A percentile compares a stretch with the other conserved stretches of the same genome.
Conservation (phyloP, 192 early-diverging fungal species). For the Bifiguratus adelaidae region DNA sequence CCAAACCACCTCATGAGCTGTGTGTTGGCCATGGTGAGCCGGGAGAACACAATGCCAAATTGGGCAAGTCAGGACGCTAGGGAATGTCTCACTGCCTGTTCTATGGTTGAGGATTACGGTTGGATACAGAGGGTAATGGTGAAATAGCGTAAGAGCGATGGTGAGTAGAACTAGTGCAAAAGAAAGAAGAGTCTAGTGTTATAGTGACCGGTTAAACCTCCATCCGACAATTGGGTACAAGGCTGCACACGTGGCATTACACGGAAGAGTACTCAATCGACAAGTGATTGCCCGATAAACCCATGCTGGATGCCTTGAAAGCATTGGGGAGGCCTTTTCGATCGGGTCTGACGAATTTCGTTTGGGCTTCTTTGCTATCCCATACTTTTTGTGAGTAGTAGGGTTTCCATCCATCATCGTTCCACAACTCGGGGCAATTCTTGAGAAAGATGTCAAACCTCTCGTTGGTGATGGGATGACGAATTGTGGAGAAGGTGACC, state of each 20-base stretch:
- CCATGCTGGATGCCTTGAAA: constrained; percentile 17
- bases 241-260: not conserved
- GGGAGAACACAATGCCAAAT: too few species aligned
- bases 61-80: too few species aligned
- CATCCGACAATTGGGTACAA: constrained; percentile 2
- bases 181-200: not conserved
- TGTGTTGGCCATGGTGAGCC: too few species aligned
- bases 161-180: not conserved
- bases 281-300: constrained; percentile 14
- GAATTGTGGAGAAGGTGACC: constrained; percentile 12
- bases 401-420: constrained; percentile 12
- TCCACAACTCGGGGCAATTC: constrained; percentile 7
- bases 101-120: too few species aligned
- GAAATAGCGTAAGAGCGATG: not conserved
- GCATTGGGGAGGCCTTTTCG: constrained; percentile 20
- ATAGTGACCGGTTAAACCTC: too few species aligned
- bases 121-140: too few species aligned
- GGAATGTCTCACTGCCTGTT: too few species aligned
- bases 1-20: too few species aligned
- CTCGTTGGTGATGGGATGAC: constrained; percentile 11
- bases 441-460: constrained; percentile 13
- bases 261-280: constrained; percentile 23
- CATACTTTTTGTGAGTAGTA: constrained; percentile 15
- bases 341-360: constrained; percentile 17
- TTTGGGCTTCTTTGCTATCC: constrained; percentile 4